These are phyloP conservation scores for Coniochaeta prunicola DNA, from an alignment of 2,329 filamentous ascomycete genomes.

Conservation along the genomic window DNA sequence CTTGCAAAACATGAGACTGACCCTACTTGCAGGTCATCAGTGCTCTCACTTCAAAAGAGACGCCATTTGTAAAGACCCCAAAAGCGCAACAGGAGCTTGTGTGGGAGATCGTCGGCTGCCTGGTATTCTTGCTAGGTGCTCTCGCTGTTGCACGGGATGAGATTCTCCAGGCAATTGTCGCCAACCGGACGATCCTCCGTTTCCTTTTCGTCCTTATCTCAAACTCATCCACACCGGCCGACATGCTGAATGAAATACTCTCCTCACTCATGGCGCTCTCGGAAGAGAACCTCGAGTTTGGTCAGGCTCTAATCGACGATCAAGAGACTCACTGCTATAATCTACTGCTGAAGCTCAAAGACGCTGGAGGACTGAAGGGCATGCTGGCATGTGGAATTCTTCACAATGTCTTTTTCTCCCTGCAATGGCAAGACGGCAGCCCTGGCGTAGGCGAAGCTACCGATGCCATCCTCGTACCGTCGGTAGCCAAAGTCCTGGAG, in stretches of 20 bases:
- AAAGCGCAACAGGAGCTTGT: slow-evolving; percentile 46
- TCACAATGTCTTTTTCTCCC: slow-evolving; percentile 52
- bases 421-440: slow-evolving; percentile 45
- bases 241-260: slow-evolving; percentile 40
- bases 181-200: slow-evolving; percentile 38
- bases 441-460: slow-evolving; percentile 39
- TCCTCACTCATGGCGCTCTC: slow-evolving; percentile 50
- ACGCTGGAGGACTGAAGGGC: slow-evolving; percentile 37
- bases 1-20: slow-evolving; percentile 3
- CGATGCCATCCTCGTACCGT: slow-evolving; percentile 42
- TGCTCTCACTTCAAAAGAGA: slow-evolving; percentile 30
- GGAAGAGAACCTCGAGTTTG: slow-evolving; percentile 51
- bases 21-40: slow-evolving; percentile 28
- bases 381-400: slow-evolving; percentile 54
- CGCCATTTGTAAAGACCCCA: slow-evolving; percentile 37
- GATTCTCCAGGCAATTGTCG: slow-evolving; percentile 46
- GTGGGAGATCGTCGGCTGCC: slow-evolving; percentile 46
- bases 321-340: slow-evolving; percentile 39
- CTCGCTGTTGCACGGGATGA: slow-evolving; percentile 55
- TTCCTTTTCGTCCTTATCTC: slow-evolving; percentile 49
- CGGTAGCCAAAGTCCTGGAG: slow-evolving; percentile 32
- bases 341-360: slow-evolving; percentile 39
- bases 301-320: slow-evolving; percentile 44
- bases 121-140: slow-evolving; percentile 44
- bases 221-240: slow-evolving; percentile 28